phyloP scores from a whole-genome alignment of 352 stramenopile species.

The Phytophthora lateralis region DNA sequence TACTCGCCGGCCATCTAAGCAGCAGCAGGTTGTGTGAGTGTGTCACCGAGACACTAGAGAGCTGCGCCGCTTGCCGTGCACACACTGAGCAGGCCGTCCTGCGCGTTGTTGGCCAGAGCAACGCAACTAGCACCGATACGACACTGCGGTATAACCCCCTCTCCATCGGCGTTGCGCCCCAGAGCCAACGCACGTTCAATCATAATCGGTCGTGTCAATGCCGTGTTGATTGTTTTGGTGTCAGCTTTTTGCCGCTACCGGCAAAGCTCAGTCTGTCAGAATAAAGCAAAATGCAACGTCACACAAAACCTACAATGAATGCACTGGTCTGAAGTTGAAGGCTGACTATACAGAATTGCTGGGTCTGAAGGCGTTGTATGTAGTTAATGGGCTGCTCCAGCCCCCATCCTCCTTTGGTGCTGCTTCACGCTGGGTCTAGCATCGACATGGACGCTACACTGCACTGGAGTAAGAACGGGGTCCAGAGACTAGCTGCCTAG shows the following conservation, averaged over 20 bases:
- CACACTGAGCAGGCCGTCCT: neutral
- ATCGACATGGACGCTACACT: conserved; percentile 15
- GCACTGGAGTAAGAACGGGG: conserved; percentile 1
- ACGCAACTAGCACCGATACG: neutral
- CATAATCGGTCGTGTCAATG: conserved; percentile 2
- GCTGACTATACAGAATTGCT: neutral
- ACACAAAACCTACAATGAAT: conserved; percentile 1
- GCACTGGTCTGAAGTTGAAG: neutral
- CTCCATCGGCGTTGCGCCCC: neutral
- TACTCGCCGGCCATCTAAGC: conserved; percentile 43
- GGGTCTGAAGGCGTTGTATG: conserved; percentile 11
- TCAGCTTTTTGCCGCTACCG: neutral
- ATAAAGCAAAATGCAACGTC: conserved; percentile 15
- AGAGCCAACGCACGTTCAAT: conserved; percentile 5
- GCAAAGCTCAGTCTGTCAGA: conserved; percentile 1
- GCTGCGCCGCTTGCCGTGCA: conserved; percentile 1
- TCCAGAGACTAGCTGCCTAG: conserved; percentile 38
- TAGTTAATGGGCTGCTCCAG: conserved; percentile 11
- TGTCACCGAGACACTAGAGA: conserved; percentile 10
- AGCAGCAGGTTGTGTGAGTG: neutral
- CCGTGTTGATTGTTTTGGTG: conserved; percentile 6
- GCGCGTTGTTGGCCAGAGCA: conserved; percentile 3
- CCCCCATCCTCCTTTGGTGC: neutral
- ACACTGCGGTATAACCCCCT: neutral
- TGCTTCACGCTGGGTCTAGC: conserved; percentile 17